Evolutionary conservation across 345 rosid genomes (phyloP).

Genomic region (Leavenworthia alabamica): DNA sequence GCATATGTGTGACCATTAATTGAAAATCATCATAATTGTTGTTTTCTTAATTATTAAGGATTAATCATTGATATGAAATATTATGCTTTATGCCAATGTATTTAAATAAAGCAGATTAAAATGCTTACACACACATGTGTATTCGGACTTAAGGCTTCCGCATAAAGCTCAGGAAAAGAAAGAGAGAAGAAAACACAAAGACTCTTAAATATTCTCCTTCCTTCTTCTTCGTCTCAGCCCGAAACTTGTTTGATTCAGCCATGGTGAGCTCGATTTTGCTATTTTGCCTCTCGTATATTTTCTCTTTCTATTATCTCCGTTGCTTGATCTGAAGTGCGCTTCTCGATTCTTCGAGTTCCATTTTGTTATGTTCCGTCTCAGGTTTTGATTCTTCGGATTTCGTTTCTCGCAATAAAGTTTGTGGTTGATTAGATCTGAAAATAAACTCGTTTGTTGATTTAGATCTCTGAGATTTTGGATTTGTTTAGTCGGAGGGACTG

Average conservation of each 20-base stretch:
- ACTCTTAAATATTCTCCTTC: slow-evolving; percentile 10
- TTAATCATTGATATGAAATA: not conserved
- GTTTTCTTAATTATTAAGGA: not conserved
- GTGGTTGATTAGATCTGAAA: slow-evolving; percentile 18
- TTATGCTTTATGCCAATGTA: not conserved
- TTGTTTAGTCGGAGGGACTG: slow-evolving; percentile 1
- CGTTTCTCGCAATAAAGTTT: not conserved
- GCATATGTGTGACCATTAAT: not conserved
- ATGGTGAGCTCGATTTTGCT: slow-evolving; percentile 27
- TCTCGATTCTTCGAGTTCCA: slow-evolving; percentile 22
- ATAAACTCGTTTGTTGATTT: slow-evolving; percentile 4
- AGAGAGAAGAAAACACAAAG: slow-evolving; percentile 13
- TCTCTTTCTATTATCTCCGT: not conserved
- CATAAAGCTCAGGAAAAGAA: slow-evolving; percentile 15
- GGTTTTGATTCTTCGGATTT: slow-evolving; percentile 9
- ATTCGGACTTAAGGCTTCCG: slow-evolving; percentile 23
- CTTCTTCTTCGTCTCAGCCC: slow-evolving; percentile 11
- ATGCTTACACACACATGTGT: not conserved
- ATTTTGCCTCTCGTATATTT: not conserved
- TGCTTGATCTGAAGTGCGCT: slow-evolving; percentile 1
- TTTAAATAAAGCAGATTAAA: slow-evolving; percentile 9
- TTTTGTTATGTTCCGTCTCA: slow-evolving; percentile 2
- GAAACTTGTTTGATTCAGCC: slow-evolving; percentile 8
- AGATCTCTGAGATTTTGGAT: slow-evolving; percentile 28
- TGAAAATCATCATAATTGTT: not conserved